phyloP scores from a whole-genome alignment of 2,329 filamentous ascomycete genomes.

The Microdochium trichocladiopsis region DNA sequence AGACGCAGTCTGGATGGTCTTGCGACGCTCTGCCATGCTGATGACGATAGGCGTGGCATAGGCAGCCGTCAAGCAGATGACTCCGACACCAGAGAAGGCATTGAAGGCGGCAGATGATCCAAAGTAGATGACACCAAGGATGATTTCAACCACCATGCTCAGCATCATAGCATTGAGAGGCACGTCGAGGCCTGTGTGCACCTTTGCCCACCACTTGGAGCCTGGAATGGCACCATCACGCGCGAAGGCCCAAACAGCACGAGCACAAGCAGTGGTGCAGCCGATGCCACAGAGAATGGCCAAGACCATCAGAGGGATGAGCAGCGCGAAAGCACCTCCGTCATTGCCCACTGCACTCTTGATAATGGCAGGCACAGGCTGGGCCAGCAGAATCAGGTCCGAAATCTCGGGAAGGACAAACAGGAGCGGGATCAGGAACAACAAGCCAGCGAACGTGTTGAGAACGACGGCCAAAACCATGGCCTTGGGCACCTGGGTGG shows the following conservation, averaged over 20 bases:
- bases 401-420: constrained; percentile 62
- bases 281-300: constrained; percentile 61
- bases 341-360: constrained; percentile 52
- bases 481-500: constrained; percentile 63
- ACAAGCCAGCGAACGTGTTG: constrained; percentile 58
- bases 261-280: constrained; percentile 62
- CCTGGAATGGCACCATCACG: constrained; percentile 65
- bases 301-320: constrained; percentile 59
- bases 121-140: constrained; percentile 62
- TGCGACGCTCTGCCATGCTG: constrained; percentile 53
- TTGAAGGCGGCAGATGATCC: constrained; percentile 64
- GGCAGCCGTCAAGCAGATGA: constrained; percentile 61
- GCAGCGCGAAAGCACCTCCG: constrained; percentile 54
- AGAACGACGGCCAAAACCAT: constrained; percentile 63
- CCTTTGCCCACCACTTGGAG: constrained; percentile 50
- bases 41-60: constrained; percentile 63
- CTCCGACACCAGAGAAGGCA: constrained; percentile 63
- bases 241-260: constrained; percentile 63
- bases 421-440: constrained; percentile 62
- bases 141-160: constrained; percentile 56
- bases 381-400: constrained; percentile 44
- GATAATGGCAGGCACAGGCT: constrained; percentile 60
- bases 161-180: constrained; percentile 69
- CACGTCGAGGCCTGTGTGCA: constrained; percentile 56
- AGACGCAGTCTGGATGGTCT: constrained; percentile 45